Evolutionary conservation across 176 grass and related monocot genomes (phyloP), one percentile per base, ranked within the genome.

Genomic region (Ensete ventricosum): DNA sequence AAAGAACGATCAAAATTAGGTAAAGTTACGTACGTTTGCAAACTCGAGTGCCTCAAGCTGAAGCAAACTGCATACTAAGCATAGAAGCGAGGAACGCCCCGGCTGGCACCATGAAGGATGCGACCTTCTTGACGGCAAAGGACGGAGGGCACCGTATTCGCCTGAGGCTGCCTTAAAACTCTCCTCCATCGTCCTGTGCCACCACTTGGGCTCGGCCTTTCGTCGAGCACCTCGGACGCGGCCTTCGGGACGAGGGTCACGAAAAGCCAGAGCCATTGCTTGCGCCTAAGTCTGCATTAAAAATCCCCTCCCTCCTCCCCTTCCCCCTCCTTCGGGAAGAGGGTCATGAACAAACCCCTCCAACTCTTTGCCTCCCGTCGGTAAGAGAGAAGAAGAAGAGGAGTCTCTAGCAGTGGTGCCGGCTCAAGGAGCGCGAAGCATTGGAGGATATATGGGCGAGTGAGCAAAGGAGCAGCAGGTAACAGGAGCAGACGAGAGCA

Each of bases 61-160:
- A 21, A 79, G 67, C 64, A 85, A 71, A 73, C 10, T 14, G 22
- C 73, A 80, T 93, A 99, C 95, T 86, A 85, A 94, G 91, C 75
- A 82, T 87, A 26, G 85, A 67, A 65, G 73, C 73, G 24, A 97
- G 76, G 58, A 84, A 67, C 3, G 73, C 88, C 14, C 88, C 95
- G 9, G 72, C 84, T 2, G 95, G 90, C 16, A 74, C 82, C 24
- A 81, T 54, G 73, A 86, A 84, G 60, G 83, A 83, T 9, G 76
- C 52, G 43, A 93, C 64, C 55, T 76, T 76, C 43, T 82, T 82
- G 9, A 70, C 55, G 1, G 85, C 72, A 0, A 76, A 76, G 8
- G 69, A 14, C 14, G 82, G 85, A 12, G 77, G 55, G 25, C 66
- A 48, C 29, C 25, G 54, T 49, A 64, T 91, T 79, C 51, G 75